A percentile compares a stretch with the other conserved stretches of the same genome.
Conservation (phyloP, 441 rosid species). For the Croton laevigatus region DNA sequence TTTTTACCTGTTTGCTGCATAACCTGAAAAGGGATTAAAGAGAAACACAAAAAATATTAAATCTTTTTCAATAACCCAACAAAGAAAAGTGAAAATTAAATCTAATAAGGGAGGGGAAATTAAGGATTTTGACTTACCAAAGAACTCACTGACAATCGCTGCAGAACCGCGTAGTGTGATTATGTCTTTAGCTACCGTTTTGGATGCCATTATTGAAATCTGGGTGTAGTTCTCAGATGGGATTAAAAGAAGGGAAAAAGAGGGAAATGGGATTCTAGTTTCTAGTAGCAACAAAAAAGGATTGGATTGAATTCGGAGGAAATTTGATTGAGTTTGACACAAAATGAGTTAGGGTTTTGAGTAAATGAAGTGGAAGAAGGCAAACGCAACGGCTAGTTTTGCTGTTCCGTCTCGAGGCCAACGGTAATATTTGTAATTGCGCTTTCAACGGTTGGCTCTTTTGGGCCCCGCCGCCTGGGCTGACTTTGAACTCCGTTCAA, state of each 20-base stretch:
- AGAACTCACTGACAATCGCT: slow-evolving; percentile 92
- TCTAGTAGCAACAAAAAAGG: not conserved
- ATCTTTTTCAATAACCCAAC: slow-evolving; percentile 4
- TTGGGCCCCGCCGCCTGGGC: not conserved
- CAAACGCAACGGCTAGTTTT: slow-evolving; percentile 44
- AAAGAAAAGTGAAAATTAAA: not conserved
- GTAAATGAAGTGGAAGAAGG: slow-evolving; percentile 7
- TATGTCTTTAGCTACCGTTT: slow-evolving; percentile 77
- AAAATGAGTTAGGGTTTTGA: slow-evolving; percentile 1
- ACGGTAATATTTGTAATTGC: slow-evolving; percentile 28
- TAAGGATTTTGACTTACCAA: slow-evolving; percentile 42
- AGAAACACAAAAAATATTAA: slow-evolving; percentile 12
- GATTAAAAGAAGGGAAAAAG: not conserved
- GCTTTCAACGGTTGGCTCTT: slow-evolving; percentile 27
- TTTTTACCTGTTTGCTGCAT: slow-evolving; percentile 90
- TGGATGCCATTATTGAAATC: slow-evolving; percentile 59
- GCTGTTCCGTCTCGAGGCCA: slow-evolving; percentile 15
- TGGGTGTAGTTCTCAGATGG: not conserved
- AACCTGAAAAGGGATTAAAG: slow-evolving; percentile 48
- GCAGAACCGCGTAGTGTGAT: slow-evolving; percentile 97
- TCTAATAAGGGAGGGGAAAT: not conserved
- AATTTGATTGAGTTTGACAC: not conserved
- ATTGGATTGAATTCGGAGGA: not conserved
- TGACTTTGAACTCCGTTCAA: not conserved
- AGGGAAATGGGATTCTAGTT: not conserved